Base-by-base conservation (phyloP, 1,284 basidiomycete genomes). In the Vanrija sp. region DNA sequence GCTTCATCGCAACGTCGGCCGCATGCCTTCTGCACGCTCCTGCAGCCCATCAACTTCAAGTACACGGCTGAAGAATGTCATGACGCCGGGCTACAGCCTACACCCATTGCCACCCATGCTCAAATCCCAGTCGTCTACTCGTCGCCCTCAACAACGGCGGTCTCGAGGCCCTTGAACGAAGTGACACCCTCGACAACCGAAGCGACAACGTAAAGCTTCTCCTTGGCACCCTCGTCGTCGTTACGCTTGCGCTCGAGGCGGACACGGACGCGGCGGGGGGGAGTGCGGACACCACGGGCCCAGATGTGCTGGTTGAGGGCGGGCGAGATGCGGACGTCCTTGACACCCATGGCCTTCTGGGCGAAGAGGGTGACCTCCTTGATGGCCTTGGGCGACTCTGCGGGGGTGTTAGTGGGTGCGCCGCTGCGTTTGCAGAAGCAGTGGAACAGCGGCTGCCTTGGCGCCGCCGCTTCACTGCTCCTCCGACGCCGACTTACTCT, bases 191-290 rank as follows among this genome's bases (percentile, higher is more conserved):
- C 81, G 61, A 96, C 86, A 72, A 88, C 83, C 59, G 84, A 84
- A 60, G 88, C 93, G 74, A 92, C 89, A 48, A 91, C 94, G 83
- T 82, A 96, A 55, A 97, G 85, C 82, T 95, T 96, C 82, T 97
- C 93, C 81, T 94, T 95, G 60, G 92, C 91, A 68, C 86, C 88
- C 81, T 96, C 92, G 69, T 94, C 91, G 77, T 96, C 92, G 76
- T 93, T 93, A 71, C 90, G 85, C 91, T 80, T 80, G 89, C 93
- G 86, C 82, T 94, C 91, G 65, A 96, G 86, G 76, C 89, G 87
- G 56, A 97, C 85, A 59, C 93, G 84, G 77, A 96, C 80, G 63
- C 93, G 82, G 74, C 89, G 87, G 44, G 93, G 93, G 41, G 93
- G 89, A 59, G 84, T 86, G 82, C 93, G 92, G 78, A 97, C 84